These are phyloP conservation scores for Russula ochroleuca DNA, from an alignment of 768 basidiomycete species.

Conservation along the genomic window DNA sequence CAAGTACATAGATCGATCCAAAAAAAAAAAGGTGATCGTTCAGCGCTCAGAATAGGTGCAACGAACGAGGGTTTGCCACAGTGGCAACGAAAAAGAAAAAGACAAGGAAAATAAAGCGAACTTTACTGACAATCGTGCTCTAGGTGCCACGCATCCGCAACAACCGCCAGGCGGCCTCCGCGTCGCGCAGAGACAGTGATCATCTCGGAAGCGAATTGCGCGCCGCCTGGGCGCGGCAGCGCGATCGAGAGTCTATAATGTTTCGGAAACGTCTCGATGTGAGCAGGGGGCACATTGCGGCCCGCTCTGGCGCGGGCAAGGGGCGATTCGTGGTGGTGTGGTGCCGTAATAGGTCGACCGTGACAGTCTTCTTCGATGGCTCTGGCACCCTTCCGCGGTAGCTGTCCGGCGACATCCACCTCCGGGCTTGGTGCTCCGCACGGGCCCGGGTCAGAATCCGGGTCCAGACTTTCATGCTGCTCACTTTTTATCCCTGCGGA, in stretches of 20 bases:
- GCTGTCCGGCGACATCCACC: not conserved
- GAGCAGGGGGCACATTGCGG: not conserved
- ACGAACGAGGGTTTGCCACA: too few species aligned
- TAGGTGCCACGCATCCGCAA: conserved; percentile 25
- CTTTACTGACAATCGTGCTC: conserved; percentile 18
- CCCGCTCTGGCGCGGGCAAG: conserved; percentile 9
- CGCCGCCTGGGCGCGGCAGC: conserved; percentile 20
- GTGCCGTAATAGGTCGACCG: not conserved
- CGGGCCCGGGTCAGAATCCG: not conserved
- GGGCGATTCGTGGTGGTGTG: conserved; percentile 18
- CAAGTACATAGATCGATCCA: not conserved
- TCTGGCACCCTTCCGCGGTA: not conserved
- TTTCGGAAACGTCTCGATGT: not conserved
- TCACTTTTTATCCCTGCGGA: not conserved
- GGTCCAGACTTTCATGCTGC: not conserved
- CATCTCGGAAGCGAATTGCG: conserved; percentile 18
- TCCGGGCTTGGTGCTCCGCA: not conserved
- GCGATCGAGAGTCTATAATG: conserved; percentile 8
- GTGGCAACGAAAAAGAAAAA: not conserved
- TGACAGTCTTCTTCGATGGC: not conserved
- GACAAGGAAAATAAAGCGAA: not conserved
- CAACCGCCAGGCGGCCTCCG: conserved; percentile 13
- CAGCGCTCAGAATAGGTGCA: too few species aligned
- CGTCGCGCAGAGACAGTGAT: conserved; percentile 18
- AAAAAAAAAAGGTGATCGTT: not conserved